Evolutionary conservation across 139 green algal genomes (phyloP), one percentile per base, ranked within the genome.

Genomic region (Deuterostichococcus epilithicus): DNA sequence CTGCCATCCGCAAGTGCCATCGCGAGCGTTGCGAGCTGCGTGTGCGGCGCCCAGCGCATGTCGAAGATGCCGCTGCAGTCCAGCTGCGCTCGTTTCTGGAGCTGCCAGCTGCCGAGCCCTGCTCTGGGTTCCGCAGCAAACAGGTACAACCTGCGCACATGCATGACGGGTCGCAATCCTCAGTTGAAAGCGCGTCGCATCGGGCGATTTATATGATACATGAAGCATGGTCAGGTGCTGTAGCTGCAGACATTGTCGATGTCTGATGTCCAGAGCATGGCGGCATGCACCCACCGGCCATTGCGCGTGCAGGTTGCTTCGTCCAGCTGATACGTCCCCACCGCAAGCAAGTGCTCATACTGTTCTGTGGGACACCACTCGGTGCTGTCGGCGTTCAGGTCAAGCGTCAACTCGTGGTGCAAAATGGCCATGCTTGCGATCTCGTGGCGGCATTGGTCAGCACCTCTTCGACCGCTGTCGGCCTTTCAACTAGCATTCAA

Each of bases 251-350:
- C n/a, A n/a, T 52, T 52, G 42, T 13, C 8, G 42, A 52, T 52
- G 13, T 52, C 8, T 23, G 18, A 20, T 20, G 28, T n/a, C 18
- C 3, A 13, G 28, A 28, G 52, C 52, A 63, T 63, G 52, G 10
- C 28, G 52, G 13, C 52, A 28, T 13, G 52, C 52, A 28, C 52
- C 52, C 26, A 63, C 52, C 52, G 26, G 52, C 52, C 52, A 63
- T 63, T 63, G 13, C 52, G 10, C 5, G 10, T 25, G 20, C 18
- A 30, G 10, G 15, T 74, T 1, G 32, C 45, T 38, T 74, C 75
- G 13, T 79, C 66, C 4, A 79, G 66, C 75, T 79, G 32, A 30
- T 79, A 79, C 20, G 75, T 79, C 22, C 75, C 75, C 23, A 73
- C 75, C 25, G 75, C 75, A n/a, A 79, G 44, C 3, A 68, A 18